Evolutionary conservation across 805 yeast genomes (phyloP), one percentile per base, ranked within the genome.

Genomic region (Kluyveromyces nonfermentans): DNA sequence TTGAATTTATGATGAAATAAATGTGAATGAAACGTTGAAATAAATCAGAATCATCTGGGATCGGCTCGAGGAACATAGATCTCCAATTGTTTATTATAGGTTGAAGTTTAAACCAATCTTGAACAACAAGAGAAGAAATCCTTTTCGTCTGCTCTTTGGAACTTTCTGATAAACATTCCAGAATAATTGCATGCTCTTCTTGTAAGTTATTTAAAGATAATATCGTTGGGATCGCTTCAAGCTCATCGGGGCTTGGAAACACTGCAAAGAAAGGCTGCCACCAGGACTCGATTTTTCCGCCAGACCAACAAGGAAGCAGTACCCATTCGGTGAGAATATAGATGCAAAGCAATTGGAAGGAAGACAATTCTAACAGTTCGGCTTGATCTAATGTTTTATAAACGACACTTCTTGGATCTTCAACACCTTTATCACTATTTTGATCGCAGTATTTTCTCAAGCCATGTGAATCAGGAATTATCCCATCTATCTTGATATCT

Each of bases 1-100:
- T 80, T 1, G 97, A 82, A 59, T 93, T 90, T 45, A 89, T 85
- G 54, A 90, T 80, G 54, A 85, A 71, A 95, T 96, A 90, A 0
- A 84, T 77, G 76, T 86, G 78, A 9, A 80, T 54, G 51, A 73
- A 81, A 3, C 55, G 52, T 4, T 57, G 51, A 37, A 47, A 54
- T 18, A 50, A 41, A 1, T 41, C 45, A 5, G 44, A 41, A 1
- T 44, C 5, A 1, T 47, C 15, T 9, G 49, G 46, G 2, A 22
- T 10, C 7, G 12, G 15, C 14, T 31, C 38, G 1, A 31, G 28
- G 34, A 51, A 49, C 7, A 43, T 18, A 8, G 40, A 25, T 15
- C 46, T 19, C 62, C 63, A 58, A 19, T 37, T n/a, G 9, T 43
- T 22, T 5, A 63, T 33, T 7, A 70, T 46, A 0, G 58, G 49